Evolutionary conservation across 192 early-diverging fungal genomes (phyloP), one percentile per base, ranked within the genome.

Genomic region (Coemansia sp.): DNA sequence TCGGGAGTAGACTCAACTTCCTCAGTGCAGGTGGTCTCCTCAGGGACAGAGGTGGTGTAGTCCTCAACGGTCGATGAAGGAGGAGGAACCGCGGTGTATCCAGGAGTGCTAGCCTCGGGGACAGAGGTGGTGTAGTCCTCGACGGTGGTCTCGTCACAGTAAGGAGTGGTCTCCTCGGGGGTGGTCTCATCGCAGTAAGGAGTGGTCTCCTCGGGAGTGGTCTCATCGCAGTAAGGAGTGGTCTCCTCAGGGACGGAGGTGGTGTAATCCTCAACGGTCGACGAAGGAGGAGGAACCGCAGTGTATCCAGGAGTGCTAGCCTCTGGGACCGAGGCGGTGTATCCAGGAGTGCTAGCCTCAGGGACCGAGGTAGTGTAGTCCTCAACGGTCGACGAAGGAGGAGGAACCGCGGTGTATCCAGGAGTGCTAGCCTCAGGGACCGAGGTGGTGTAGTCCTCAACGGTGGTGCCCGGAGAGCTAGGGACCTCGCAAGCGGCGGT

Each of bases 41-140:
- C n/a, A n/a, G n/a, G n/a, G n/a, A n/a, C n/a, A n/a, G 55, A 25
- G 72, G 61, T 64, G 51, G 40, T 61, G 49, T 68, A 39, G 6
- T 31, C 40, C 31, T 59, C 61, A 34, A 65, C 62, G 7, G 57
- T 18, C 34, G 64, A 33, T n/a, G 58, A 39, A n/a, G n/a, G n/a
- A 45, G 66, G 26, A 35, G 72, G 62, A 28, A 65, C 29, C 35
- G 29, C 48, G 29, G 62, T 58, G 61, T 74, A 64, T 51, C 28
- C 52, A 26, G 71, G 64, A n/a, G 29, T 28, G 33, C 18, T 40
- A 30, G 26, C 21, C 10, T 33, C 64, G 9, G 49, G 29, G 37
- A 56, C 58, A 21, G 57, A 23, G 49, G 63, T 66, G 51, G 58
- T 64, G 62, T 70, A 58, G 53, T 45, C 46, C 64, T 64, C 66